phyloP scores from a whole-genome alignment of 495 filamentous ascomycete species.

The Penicillium coprophilum region DNA sequence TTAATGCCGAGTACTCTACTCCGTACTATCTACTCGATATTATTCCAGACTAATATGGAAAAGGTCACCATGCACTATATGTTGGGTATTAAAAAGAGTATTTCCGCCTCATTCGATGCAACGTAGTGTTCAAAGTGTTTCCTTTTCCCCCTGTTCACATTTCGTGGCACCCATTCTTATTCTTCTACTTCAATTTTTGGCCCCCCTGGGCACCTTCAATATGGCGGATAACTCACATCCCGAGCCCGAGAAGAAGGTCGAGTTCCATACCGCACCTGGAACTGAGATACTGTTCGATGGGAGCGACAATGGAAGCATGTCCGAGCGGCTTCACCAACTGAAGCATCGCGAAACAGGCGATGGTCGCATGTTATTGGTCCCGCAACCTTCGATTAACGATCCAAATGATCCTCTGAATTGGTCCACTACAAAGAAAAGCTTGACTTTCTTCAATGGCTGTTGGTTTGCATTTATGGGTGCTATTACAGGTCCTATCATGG shows the following conservation, averaged over 20 bases:
- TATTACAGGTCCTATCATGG: conserved; percentile 53
- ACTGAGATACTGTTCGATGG: conserved; percentile 16
- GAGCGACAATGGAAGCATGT: conserved; percentile 2
- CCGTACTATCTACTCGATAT: background rate
- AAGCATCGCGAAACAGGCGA: conserved; percentile 14
- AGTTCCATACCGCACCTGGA: conserved; percentile 9
- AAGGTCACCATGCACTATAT: background rate
- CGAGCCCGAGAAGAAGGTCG: background rate
- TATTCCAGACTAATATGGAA: background rate
- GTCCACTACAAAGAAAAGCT: conserved; percentile 19
- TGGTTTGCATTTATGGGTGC: conserved; percentile 51
- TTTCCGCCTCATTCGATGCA: background rate
- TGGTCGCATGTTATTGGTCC: conserved; percentile 19
- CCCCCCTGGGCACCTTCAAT: background rate
- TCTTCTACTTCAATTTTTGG: background rate
- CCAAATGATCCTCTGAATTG: conserved; percentile 29
- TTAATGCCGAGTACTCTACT: background rate
- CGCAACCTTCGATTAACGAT: conserved; percentile 23
- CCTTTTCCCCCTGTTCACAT: background rate
- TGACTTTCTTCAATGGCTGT: conserved; percentile 14
- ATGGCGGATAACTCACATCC: background rate
- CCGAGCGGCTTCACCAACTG: conserved; percentile 10
- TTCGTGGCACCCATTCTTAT: background rate
- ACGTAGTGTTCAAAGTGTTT: background rate
- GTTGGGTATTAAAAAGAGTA: conserved; percentile 1